Conservation (phyloP, 805 yeast genomes). For the Saccharomycopsis javanensis region DNA sequence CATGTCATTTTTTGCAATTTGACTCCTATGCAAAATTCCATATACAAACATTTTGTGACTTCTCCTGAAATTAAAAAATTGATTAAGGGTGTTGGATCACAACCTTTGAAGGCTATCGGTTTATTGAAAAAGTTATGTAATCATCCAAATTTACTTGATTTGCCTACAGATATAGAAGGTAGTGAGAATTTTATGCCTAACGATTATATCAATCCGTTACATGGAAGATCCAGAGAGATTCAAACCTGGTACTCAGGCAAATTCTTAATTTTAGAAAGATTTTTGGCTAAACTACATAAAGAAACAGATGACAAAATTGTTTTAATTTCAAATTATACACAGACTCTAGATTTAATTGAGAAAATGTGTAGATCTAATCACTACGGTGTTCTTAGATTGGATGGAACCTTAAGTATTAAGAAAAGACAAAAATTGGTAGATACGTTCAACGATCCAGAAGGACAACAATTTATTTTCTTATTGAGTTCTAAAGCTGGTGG, state of each 20-base stretch:
- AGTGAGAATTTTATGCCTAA: slow-evolving; percentile 58
- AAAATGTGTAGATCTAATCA: slow-evolving; percentile 64
- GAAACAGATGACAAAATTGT: slow-evolving; percentile 95
- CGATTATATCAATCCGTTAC: slow-evolving; percentile 47
- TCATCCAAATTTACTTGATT: slow-evolving; percentile 77
- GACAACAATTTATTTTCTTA: slow-evolving; percentile 77
- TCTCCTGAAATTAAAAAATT: slow-evolving; percentile 68
- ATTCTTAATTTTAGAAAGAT: slow-evolving; percentile 74
- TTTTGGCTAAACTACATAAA: slow-evolving; percentile 59
- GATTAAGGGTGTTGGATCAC: slow-evolving; percentile 60
- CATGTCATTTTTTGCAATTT: slow-evolving; percentile 90
- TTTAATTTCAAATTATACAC: slow-evolving; percentile 88
- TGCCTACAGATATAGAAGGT: slow-evolving; percentile 74
- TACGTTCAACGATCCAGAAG: slow-evolving; percentile 80
- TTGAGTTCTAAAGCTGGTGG: slow-evolving; percentile 97
- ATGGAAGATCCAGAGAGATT: slow-evolving; percentile 58
- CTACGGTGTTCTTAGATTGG: slow-evolving; percentile 75
- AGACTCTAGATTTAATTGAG: slow-evolving; percentile 85
- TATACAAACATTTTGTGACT: slow-evolving; percentile 67
- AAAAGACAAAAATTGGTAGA: slow-evolving; percentile 92
- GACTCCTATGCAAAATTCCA: slow-evolving; percentile 60
- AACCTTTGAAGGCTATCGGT: slow-evolving; percentile 85
- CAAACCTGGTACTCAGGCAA: slow-evolving; percentile 83
- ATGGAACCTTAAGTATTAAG: slow-evolving; percentile 86
- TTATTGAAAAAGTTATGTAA: slow-evolving; percentile 82